Percentiles rank a stretch among this genome's conserved stretches.
phyloP scores from a whole-genome alignment of 345 rosid species.

The Nephelium lappaceum region DNA sequence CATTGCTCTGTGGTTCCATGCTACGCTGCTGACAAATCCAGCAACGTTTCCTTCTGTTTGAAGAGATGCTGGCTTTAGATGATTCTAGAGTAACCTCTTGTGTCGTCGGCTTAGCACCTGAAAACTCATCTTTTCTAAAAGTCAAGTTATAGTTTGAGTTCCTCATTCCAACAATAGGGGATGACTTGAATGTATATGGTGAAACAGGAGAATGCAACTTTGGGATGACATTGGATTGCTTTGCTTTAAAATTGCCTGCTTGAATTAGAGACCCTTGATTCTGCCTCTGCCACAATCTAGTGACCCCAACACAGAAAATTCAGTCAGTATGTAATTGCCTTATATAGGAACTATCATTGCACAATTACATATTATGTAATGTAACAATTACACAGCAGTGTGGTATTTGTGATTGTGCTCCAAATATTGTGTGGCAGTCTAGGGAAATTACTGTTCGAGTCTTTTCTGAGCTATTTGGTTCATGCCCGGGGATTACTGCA shows the following conservation, averaged over 20 bases:
- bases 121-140: constrained; percentile 5
- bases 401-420: not conserved
- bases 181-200: not conserved
- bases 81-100: not conserved
- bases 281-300: constrained; percentile 44
- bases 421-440: too few relatives aligned
- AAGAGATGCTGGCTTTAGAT: constrained; percentile 21
- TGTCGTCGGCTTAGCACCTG: not conserved
- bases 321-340: not conserved
- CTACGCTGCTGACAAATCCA: constrained; percentile 3
- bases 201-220: constrained; percentile 5
- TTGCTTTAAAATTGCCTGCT: constrained; percentile 14
- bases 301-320: not conserved
- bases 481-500: too few relatives aligned
- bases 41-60: constrained; percentile 12
- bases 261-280: constrained; percentile 23
- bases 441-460: too few relatives aligned
- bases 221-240: constrained; percentile 2
- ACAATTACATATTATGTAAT: not conserved
- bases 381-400: not conserved
- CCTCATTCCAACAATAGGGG: not conserved
- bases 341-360: not conserved
- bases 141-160: not conserved
- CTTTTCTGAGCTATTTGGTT: too few relatives aligned
- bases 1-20: not conserved